These are phyloP conservation scores for Spergularia bocconei DNA, from an alignment of 148 eudicot species.

Conservation along the genomic window DNA sequence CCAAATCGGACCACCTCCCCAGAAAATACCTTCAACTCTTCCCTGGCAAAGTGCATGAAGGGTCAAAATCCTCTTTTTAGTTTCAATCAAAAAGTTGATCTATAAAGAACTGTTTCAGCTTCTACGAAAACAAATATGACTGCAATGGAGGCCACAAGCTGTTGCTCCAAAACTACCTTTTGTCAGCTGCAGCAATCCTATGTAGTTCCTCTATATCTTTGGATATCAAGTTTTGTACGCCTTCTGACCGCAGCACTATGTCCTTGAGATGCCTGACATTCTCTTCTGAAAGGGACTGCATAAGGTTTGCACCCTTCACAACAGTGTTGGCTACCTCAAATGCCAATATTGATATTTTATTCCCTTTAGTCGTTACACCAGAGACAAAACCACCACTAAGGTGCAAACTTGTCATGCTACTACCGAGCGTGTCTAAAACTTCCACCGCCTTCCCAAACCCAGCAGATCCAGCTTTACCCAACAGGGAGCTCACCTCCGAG, in stretches of 20 bases:
- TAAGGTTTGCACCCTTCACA: slow-evolving; percentile 90
- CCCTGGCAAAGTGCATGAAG: slow-evolving; percentile 46
- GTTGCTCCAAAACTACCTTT: slow-evolving; percentile 52
- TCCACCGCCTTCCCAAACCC: slow-evolving; percentile 94
- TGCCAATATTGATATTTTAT: slow-evolving; percentile 76
- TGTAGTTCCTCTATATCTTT: slow-evolving; percentile 77
- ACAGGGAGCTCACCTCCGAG: slow-evolving; percentile 77
- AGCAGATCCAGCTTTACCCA: slow-evolving; percentile 84
- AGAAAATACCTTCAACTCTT: slow-evolving; percentile 78
- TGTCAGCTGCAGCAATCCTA: slow-evolving; percentile 91
- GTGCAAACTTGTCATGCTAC: slow-evolving; percentile 92
- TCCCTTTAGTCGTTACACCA: slow-evolving; percentile 84
- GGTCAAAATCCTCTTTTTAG: neutral
- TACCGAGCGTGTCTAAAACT: slow-evolving; percentile 92
- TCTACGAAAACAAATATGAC: neutral
- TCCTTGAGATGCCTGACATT: slow-evolving; percentile 79
- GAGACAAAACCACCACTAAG: slow-evolving; percentile 79
- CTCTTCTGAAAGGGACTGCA: slow-evolving; percentile 85
- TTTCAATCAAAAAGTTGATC: neutral
- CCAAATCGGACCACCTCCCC: slow-evolving; percentile 97
- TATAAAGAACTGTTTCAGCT: neutral
- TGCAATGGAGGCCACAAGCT: neutral
- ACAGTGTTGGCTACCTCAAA: slow-evolving; percentile 94
- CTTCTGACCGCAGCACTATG: slow-evolving; percentile 87
- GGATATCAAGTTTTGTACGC: slow-evolving; percentile 75